Evolutionary conservation across 257 asterid species (phyloP).

Genomic region (Gentiana dahurica): DNA sequence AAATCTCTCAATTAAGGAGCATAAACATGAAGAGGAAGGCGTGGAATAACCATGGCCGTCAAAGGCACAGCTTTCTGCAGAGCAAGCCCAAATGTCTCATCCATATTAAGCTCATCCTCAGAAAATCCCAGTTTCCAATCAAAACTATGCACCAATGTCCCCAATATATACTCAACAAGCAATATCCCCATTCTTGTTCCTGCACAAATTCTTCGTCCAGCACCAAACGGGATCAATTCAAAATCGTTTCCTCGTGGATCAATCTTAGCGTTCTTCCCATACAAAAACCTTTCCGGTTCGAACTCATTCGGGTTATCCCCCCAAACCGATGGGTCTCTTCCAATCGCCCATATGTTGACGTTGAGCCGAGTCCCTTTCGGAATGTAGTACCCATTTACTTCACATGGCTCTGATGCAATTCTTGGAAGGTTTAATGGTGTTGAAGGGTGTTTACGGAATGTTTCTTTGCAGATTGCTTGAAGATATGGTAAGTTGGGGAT

Average conservation of each 20-base stretch:
- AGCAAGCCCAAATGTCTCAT: constrained; percentile 40
- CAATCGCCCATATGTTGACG: constrained; percentile 43
- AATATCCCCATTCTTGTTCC: constrained; percentile 37
- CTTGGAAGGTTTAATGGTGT: constrained; percentile 40
- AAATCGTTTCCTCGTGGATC: constrained; percentile 34
- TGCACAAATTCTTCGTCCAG: constrained; percentile 41
- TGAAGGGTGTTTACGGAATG: constrained; percentile 30
- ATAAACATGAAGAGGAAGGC: constrained; percentile 18
- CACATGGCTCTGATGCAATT: constrained; percentile 19
- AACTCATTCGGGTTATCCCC: constrained; percentile 40
- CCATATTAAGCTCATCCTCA: constrained; percentile 27
- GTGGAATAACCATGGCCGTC: constrained; percentile 29
- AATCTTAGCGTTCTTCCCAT: constrained; percentile 8
- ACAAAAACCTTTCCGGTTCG: constrained; percentile 32
- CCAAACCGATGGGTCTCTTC: constrained; percentile 40
- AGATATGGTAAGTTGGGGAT: constrained; percentile 17
- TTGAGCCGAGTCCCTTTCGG: constrained; percentile 29
- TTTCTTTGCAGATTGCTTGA: constrained; percentile 29
- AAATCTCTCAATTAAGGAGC: no score
- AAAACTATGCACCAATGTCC: constrained; percentile 39
- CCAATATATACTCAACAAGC: constrained; percentile 33
- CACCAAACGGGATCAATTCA: constrained; percentile 37
- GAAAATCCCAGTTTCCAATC: constrained; percentile 28
- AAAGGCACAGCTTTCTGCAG: constrained; percentile 41
- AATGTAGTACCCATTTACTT: constrained; percentile 26